Base-by-base conservation (phyloP, 441 rosid species). In the Hura crepitans region DNA sequence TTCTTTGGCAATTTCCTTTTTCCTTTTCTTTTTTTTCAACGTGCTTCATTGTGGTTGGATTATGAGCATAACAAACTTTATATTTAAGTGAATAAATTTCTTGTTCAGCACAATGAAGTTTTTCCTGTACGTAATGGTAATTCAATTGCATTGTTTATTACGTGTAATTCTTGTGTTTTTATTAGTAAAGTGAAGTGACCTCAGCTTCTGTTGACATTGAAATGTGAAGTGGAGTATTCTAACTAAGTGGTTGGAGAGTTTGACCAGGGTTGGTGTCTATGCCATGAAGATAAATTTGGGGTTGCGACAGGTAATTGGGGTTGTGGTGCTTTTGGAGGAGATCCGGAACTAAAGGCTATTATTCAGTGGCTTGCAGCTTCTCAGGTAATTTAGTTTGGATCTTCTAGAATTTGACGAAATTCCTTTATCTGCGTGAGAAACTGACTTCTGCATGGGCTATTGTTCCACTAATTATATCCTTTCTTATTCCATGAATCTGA, bases 311-410 rank as follows among this genome's bases (percentile, higher is more conserved):
- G 99, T 60, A 95, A 92, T 77, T 92, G 99, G 97, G 98, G 99
- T 13, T 92, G 97, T 78, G 99, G 99, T 74, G 97, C 84, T 71
- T 95, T 92, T 85, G 96, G 99, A 60, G 99, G 98, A 76, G 99
- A 95, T 75, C 92, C 96, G 54, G 87, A 90, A 74, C 69, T 95
- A 11, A 95, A 95, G 86, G 64, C 89, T 75, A 78, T 87, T 45
- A 82, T 89, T 75, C 99, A 95, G 76, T 95, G 99, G 99, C 93
- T 95, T 75, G 97, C 97, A 73, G 93, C 96, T 74, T 92, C 99
- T 46, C 97, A 90, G 97, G 97, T 92, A 71, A 61, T 65, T 28
- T 56, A 2, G 39, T 68, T 23, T 50, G 5, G 12, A 53, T 12
- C 22, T 67, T 43, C 8, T 17, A 55, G 46, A 31, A 4, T n/a